Evolutionary conservation across 441 rosid genomes (phyloP), one percentile per base, ranked within the genome.

Genomic region (Flueggea neowawraea): DNA sequence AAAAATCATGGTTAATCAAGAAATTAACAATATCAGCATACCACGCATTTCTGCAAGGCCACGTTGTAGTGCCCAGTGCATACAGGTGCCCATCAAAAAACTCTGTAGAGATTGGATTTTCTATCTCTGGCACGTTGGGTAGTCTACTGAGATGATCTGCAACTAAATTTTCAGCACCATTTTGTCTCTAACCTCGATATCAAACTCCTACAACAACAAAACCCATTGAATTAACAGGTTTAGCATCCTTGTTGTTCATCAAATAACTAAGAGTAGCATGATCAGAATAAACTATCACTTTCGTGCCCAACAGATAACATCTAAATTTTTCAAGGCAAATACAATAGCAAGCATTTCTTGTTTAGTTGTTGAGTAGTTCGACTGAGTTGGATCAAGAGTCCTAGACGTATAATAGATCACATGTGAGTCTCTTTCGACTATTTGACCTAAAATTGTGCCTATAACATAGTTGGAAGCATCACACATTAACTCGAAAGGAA

Each of bases 401-500:
- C 3, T 31, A 50, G 16, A 14, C 14, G 61, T 39, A 64, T 54
- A 54, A 10, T 44, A 64, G 0, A 51, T 64, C 6, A 39, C 57
- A 7, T 16, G 36, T 3, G 33, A 12, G 6, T 10, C 10, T 1
- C 47, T 41, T 0, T 28, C 54, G 2, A 12, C 0, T 16, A 11
- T 12, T n/a, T 64, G 61, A 10, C 68, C 61, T 0, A 55, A 9
- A 5, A 54, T 61, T 0, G 32, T 43, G 2, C 68, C 54, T 0
- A 64, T 5, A 0, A 45, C 60, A 31, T 33, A 41, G 12, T 63
- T 49, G 13, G 44, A 41, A 1, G 17, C 60, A 48, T 56, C 61
- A 12, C 54, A 57, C 63, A 60, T 60, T 2, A 60, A 3, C 33
- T 60, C 55, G 6, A 60, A 60, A 5, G 64, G 64, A 7, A 60